Evolutionary conservation across 352 stramenopile genomes (phyloP).

Genomic region (Pythium sp.): DNA sequence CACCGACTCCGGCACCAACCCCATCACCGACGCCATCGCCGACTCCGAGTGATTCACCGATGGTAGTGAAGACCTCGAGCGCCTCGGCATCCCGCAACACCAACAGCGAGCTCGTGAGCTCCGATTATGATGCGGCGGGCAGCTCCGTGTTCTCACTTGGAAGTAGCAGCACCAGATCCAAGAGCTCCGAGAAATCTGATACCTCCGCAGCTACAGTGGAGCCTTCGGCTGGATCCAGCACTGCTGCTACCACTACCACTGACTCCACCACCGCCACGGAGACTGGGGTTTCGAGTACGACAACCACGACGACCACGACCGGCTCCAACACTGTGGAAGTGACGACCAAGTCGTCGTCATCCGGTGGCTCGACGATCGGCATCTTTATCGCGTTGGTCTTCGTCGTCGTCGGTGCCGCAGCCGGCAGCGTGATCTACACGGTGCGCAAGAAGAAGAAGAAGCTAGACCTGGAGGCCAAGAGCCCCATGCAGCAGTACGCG

Average conservation of each 20-base stretch:
- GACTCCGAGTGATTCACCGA: conserved; percentile 18
- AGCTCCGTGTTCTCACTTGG: conserved; percentile 2
- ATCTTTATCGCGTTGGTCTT: conserved; percentile 20
- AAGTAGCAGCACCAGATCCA: conserved; percentile 10
- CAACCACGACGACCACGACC: conserved; percentile 18
- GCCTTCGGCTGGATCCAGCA: conserved; percentile 15
- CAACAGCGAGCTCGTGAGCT: background rate
- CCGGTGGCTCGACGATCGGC: conserved; percentile 12
- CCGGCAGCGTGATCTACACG: conserved; percentile 34
- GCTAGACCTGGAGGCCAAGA: conserved; percentile 32
- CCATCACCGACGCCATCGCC: conserved; percentile 19
- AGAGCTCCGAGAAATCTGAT: background rate
- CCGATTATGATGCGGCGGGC: background rate
- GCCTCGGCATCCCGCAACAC: conserved; percentile 6
- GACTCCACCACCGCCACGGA: conserved; percentile 1
- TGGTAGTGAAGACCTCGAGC: conserved; percentile 23
- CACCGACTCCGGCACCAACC: conserved; percentile 21
- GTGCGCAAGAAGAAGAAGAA: conserved; percentile 56
- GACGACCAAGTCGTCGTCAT: conserved; percentile 46
- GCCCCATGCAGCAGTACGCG: conserved; percentile 14
- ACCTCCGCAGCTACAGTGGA: conserved; percentile 21
- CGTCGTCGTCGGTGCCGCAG: conserved; percentile 24
- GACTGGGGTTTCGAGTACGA: background rate
- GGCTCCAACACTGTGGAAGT: conserved; percentile 26
- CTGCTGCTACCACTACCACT: background rate